Base-by-base conservation (phyloP, 495 filamentous ascomycete species). In the Haplographium delicatum region DNA sequence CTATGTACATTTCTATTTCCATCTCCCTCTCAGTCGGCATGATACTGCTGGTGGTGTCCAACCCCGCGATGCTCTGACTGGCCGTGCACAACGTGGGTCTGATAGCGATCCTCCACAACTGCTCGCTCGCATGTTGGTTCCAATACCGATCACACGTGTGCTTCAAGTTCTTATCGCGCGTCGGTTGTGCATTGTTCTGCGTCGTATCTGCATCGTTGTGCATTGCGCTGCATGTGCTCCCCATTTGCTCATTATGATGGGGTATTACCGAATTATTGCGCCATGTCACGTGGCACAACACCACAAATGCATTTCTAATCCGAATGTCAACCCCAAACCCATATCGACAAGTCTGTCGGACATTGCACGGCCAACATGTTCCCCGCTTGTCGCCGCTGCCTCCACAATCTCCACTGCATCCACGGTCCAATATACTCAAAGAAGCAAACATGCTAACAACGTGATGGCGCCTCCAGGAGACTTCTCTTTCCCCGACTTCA, bases 401-500 rank as follows among this genome's bases (percentile, higher is more conserved):
- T n/a, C n/a, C n/a, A n/a, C n/a, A n/a, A n/a, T n/a, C n/a, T n/a
- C n/a, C n/a, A n/a, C n/a, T n/a, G n/a, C n/a, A n/a, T n/a, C n/a
- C n/a, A n/a, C n/a, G n/a, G n/a, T n/a, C 26, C 23, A 34, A 34
- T 34, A 34, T 34, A 39, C 35, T 7, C n/a, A 19, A 19, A 6
- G 35, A 13, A 39, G 3, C 1, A 19, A 20, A 7, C 19, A 25
- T 46, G 30, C 28, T 34, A 10, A 34, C 16, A 5, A 8, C 41
- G 27, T 33, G 13, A 54, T 58, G 56, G 47, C 46, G 30, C 40
- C 30, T 22, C 53, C 41, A 62, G 60, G 44, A 26, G 51, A 62
- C 23, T 61, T 62, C 47, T 22, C 37, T 9, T 64, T 64, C 41
- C 42, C 53, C 11, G 62, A 64, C 25, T 64, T 62, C 48, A 51